Evolutionary conservation across 768 basidiomycete genomes (phyloP), one percentile per base, ranked within the genome.

Genomic region (Trametes coccinea): DNA sequence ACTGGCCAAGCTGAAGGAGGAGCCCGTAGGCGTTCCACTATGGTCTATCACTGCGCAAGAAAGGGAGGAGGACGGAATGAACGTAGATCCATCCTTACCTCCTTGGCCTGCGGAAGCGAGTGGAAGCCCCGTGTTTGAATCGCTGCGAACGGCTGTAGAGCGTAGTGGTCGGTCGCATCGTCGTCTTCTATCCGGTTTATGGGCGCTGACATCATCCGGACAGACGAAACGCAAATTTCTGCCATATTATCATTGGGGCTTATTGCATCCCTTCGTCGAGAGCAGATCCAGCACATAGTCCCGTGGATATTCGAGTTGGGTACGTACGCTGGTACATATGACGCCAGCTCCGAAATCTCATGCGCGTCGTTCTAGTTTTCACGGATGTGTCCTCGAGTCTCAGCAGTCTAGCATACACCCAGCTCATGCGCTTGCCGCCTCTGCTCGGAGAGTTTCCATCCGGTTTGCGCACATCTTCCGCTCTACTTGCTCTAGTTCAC

Each of bases 271-370:
- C 64, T 79, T 33, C 72, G 73, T 22, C 60, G 73, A 17, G 66
- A 69, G 34, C 67, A 75, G 45, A 56, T 73, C 48, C 48, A 70
- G 3, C 67, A 61, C 30, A 64, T 79, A 16, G 63, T 81, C 14
- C 67, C 74, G 14, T 81, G 76, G 68, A 64, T 86, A 8, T 80
- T 77, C 53, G 53, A 75, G 44, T 63, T 80, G 50, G 82, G 85
- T 82, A 11, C 11, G 60, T 34, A 52, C 11, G 22, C 22, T 22
- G 22, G 22, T 22, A 22, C 22, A 22, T 22, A 22, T 22, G 22
- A 22, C 22, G 22, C 22, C 22, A 22, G 22, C 22, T 22, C 22
- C 22, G 22, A 22, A 22, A 22, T 22, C 22, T 22, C 22, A 22
- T 22, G 22, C 22, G 22, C 52, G n/a, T 66, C 30, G 56, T 66